These are phyloP conservation scores for Populus tremula DNA, from an alignment of 345 rosid genomes.

Conservation along the genomic window DNA sequence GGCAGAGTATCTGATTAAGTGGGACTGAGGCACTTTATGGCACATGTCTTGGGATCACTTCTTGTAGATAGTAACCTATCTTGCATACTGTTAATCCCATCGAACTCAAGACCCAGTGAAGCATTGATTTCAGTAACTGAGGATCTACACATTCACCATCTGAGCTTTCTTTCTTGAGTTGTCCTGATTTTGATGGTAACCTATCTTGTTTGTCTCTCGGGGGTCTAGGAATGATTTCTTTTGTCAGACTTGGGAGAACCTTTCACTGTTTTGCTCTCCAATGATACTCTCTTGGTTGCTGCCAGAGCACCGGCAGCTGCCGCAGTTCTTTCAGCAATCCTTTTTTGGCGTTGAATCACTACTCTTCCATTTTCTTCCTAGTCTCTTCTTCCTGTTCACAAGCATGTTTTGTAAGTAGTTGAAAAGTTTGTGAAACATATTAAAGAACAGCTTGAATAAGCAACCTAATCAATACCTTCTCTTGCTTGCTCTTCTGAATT, in stretches of 20 bases:
- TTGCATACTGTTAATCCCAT: background rate
- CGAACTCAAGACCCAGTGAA: background rate
- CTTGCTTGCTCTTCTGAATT: slow-evolving; percentile 74
- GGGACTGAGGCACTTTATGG: background rate
- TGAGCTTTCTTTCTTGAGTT: slow-evolving; percentile 19
- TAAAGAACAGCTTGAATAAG: background rate
- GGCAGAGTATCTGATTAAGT: background rate
- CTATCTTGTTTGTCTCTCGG: slow-evolving; percentile 25
- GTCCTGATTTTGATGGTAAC: slow-evolving; percentile 35
- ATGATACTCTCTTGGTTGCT: slow-evolving; percentile 39
- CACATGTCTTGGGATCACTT: background rate
- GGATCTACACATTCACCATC: background rate
- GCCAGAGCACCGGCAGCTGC: slow-evolving; percentile 33
- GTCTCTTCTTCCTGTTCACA: slow-evolving; percentile 72
- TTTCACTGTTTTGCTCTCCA: slow-evolving; percentile 36
- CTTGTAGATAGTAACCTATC: background rate
- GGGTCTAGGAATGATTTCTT: slow-evolving; percentile 21
- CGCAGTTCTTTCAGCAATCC: slow-evolving; percentile 86
- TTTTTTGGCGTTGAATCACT: slow-evolving; percentile 60
- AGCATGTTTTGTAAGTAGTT: slow-evolving; percentile 2
- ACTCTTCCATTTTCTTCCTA: slow-evolving; percentile 64
- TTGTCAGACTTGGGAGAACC: slow-evolving; percentile 22
- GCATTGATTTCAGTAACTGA: background rate
- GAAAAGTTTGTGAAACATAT: background rate
- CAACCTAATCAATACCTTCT: slow-evolving; percentile 44